A percentile compares a stretch with the other conserved stretches of the same genome.
These are phyloP conservation scores for Trebouxia sp. DNA, from an alignment of 139 green algal species.

Conservation along the genomic window DNA sequence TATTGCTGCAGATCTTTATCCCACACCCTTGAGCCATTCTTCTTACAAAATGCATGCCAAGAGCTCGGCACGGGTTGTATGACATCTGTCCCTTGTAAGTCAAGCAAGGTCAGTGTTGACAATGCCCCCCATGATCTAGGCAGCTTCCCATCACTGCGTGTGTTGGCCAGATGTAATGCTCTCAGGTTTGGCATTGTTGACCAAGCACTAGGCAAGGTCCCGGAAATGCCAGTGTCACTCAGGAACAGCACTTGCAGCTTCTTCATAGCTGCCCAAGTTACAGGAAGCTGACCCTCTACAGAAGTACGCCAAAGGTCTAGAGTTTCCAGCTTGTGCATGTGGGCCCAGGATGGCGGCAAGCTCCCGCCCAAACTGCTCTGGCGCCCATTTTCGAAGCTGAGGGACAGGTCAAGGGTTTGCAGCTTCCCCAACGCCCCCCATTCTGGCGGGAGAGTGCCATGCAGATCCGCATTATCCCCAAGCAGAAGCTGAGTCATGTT, in stretches of 20 bases:
- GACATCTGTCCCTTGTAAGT: background rate
- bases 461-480: constrained; percentile 14
- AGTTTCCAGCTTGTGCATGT: background rate
- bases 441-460: constrained; percentile 6
- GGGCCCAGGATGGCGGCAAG: background rate
- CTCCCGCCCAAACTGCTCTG: background rate
- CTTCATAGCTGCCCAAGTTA: constrained; percentile 2
- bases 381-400: background rate
- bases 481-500: constrained; percentile 12
- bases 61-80: constrained; percentile 3
- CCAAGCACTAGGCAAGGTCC: background rate
- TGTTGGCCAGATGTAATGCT: background rate
- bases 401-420: constrained; percentile 16
- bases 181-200: background rate
- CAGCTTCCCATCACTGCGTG: background rate
- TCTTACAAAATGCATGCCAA: constrained; percentile 14
- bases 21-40: background rate
- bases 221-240: background rate
- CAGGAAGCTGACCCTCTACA: background rate
- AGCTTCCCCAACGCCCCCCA: constrained; percentile 21
- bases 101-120: background rate
- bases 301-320: background rate
- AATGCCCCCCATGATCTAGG: background rate
- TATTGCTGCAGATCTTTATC: background rate
- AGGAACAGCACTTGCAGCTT: background rate